Evolutionary conservation across 2,329 filamentous ascomycete genomes (phyloP).

Genomic region (Mycosphaerelloides madeirae): DNA sequence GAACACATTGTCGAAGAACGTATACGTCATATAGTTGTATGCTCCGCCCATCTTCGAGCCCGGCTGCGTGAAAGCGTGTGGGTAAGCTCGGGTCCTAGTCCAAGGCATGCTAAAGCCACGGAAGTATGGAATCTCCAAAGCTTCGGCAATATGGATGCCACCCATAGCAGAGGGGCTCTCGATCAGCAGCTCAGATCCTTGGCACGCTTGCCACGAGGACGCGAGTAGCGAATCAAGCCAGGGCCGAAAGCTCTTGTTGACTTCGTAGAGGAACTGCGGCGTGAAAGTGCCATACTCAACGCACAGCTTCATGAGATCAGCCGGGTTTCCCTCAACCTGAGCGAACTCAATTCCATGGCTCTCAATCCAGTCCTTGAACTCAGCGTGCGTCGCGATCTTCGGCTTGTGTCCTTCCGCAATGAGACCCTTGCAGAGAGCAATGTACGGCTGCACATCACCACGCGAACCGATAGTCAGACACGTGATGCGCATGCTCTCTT

Average conservation of each 20-base stretch:
- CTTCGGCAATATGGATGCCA: constrained; percentile 95
- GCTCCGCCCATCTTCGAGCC: constrained; percentile 90
- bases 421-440: constrained; percentile 87
- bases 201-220: constrained; percentile 77
- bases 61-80: constrained; percentile 90
- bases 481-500: constrained; percentile 73
- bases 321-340: constrained; percentile 83
- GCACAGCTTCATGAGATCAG: constrained; percentile 90
- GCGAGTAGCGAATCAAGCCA: constrained; percentile 87
- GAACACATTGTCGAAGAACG: constrained; percentile 94
- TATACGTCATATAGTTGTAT: constrained; percentile 92
- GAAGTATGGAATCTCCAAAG: constrained; percentile 89
- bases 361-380: constrained; percentile 85
- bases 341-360: constrained; percentile 92
- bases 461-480: constrained; percentile 94
- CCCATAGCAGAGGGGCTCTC: constrained; percentile 97
- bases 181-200: constrained; percentile 83
- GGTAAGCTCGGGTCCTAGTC: constrained; percentile 92
- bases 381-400: constrained; percentile 83
- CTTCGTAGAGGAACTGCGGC: constrained; percentile 80
- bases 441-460: constrained; percentile 96
- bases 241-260: constrained; percentile 80
- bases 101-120: constrained; percentile 98
- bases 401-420: constrained; percentile 80
- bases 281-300: constrained; percentile 98